Base-by-base conservation (phyloP, 352 stramenopile genomes). In the Aphanomyces euteiches region DNA sequence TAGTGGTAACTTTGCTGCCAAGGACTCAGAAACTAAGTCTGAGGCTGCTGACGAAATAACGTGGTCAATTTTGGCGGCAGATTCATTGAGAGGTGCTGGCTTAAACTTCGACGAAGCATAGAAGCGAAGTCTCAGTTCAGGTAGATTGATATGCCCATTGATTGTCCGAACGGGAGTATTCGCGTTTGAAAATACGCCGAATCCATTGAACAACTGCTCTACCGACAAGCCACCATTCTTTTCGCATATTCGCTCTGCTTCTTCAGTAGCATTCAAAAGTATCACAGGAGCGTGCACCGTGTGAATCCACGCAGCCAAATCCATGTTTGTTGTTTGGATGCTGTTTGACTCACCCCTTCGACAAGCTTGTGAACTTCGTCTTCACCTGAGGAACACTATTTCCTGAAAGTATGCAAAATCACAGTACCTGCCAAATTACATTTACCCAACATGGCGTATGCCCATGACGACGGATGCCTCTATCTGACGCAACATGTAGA, bases 41-140 rank as follows among this genome's bases (percentile, higher is more conserved):
- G 15, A 8, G 8, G 60, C 56, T 37, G 60, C 67, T n/a, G 47
- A 80, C 63, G 80, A 79, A 43, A 94, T 72, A 7, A 80, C 84
- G 57, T 85, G 80, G 58, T 88, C 91, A 4, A 95, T 74, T 56
- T 87, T 68, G 7, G 80, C 75, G 2, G 82, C 83, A 28, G 84
- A 79, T 56, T 90, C 84, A 7, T 76, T 72, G 1, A 88, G 60
- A 6, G 74, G 71, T 28, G 85, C 39, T 36, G 79, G 69, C 1
- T 67, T 78, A 56, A 95, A 89, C 53, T 91, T 79, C 6, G 63
- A 73, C 38, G 84, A 64, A 8, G 75, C 60, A 15, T 93, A 47
- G 71, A 95, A 95, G 59, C 86, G 86, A 67, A 93, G 90, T 71
- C 89, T 84, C 73, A 93, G 86, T 72, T 84, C 74, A 39, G 76